phyloP scores from a whole-genome alignment of 257 asterid species.

The Fraxinus quadrangulata region DNA sequence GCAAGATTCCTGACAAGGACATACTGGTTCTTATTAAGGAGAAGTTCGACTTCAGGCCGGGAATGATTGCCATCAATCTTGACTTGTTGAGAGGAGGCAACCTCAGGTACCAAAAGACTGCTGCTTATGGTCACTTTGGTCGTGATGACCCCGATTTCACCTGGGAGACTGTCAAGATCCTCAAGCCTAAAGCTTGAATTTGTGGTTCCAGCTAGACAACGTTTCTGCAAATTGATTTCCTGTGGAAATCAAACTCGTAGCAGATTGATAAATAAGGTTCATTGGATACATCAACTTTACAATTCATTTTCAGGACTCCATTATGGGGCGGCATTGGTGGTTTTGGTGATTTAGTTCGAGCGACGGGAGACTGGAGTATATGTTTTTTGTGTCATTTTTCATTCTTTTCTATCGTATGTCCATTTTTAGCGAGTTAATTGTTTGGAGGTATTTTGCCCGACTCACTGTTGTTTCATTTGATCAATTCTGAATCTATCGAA shows the following conservation, averaged over 20 bases:
- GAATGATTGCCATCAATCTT: conserved; percentile 68
- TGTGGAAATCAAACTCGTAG: conserved; percentile 22
- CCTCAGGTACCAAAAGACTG: conserved; percentile 74
- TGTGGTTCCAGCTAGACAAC: not conserved
- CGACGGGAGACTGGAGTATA: conserved; percentile 33
- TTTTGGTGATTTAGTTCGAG: conserved; percentile 28
- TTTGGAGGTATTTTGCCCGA: conserved; percentile 18
- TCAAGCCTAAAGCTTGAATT: conserved; percentile 60
- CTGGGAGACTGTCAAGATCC: conserved; percentile 69
- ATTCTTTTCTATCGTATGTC: conserved; percentile 10
- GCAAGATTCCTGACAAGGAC: conserved; percentile 65
- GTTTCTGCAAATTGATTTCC: conserved; percentile 11
- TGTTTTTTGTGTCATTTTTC: conserved; percentile 18
- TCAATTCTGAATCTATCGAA: conserved; percentile 20
- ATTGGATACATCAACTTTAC: conserved; percentile 21
- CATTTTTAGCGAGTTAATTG: conserved; percentile 1
- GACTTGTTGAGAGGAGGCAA: conserved; percentile 73
- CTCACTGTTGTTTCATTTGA: conserved; percentile 1
- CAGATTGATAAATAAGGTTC: conserved; percentile 34
- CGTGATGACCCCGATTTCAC: conserved; percentile 71
- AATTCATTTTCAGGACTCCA: conserved; percentile 26
- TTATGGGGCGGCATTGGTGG: conserved; percentile 22
- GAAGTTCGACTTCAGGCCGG: conserved; percentile 75
- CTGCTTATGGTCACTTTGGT: conserved; percentile 76
- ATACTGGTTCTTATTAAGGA: conserved; percentile 58